Base-by-base conservation (phyloP, 164 flowering plant species). In the Brasenia schreberi region DNA sequence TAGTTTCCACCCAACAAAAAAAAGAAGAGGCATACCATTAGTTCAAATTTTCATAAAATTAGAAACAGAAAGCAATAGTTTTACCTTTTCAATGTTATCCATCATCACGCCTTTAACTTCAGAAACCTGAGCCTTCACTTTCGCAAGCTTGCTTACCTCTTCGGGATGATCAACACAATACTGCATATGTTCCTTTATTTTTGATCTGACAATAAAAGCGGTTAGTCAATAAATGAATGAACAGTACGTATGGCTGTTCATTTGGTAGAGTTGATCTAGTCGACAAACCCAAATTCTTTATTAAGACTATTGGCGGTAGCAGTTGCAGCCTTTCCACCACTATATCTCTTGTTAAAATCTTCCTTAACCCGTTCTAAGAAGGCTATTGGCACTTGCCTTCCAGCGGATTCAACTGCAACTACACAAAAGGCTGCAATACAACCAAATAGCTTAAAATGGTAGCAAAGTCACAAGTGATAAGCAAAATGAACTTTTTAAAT, bases 161-260 rank as follows among this genome's bases (percentile, higher is more conserved):
- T 75, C 77, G 2, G 77, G 77, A 44, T 74, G 77, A 53, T 67
- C 74, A 3, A 67, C 59, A 45, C 77, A 74, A 49, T 74, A 74
- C 62, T 70, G 75, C 72, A 73, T 73, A 44, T 73, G 75, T 14
- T 67, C 72, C 61, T 64, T 70, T 19, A 74, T 44, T 62, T 74
- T 70, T 10, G 70, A 52, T 42, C 77, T 74, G 43, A 49, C 52
- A 64, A 18, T n/a, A 19, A 64, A 64, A n/a, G n/a, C 45, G 4
- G 59, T 23, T 44, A 58, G 52, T 4, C 5, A 5, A 16, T 6
- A 63, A 56, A 59, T 33, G 49, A 43, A 23, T 23, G 27, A 23
- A 23, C 27, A 23, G 27, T 23, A 23, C 27, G 27, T 23, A 23
- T 2, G 27, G 27, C 27, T 2, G 0, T 23, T 23, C 27, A 23